Percentiles rank a stretch among this genome's conserved stretches.
These are phyloP conservation scores for Cryoendolithus antarcticus DNA, from an alignment of 2,329 filamentous ascomycete species.

Conservation along the genomic window DNA sequence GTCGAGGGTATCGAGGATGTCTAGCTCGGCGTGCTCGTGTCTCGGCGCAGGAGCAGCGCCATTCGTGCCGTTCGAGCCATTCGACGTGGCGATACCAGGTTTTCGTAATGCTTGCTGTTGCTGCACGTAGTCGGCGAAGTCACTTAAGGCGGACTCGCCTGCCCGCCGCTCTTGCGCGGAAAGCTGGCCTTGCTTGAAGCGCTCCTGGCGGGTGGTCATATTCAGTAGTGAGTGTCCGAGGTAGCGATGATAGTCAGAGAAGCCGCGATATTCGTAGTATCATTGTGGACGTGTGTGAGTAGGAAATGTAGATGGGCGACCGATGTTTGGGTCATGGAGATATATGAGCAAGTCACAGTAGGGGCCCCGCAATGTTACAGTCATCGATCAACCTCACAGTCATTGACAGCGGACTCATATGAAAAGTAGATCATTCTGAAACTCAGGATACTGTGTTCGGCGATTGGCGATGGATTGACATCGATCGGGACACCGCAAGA, in stretches of 20 bases:
- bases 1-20: conserved; percentile 70
- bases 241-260: conserved; percentile 1
- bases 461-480: too few species aligned
- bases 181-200: conserved; percentile 30
- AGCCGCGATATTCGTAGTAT: conserved; percentile 12
- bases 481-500: too few species aligned
- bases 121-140: conserved; percentile 96
- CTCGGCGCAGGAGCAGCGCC: conserved; percentile 36
- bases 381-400: too few species aligned
- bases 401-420: too few species aligned
- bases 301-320: not conserved
- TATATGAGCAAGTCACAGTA: too few species aligned
- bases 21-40: conserved; percentile 70
- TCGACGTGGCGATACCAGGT: conserved; percentile 14
- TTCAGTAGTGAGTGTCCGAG: conserved; percentile 4
- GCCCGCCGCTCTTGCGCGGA: conserved; percentile 68
- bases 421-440: too few species aligned
- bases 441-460: too few species aligned
- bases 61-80: conserved; percentile 13
- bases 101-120: conserved; percentile 67
- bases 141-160: conserved; percentile 81
- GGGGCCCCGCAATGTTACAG: too few species aligned
- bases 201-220: conserved; percentile 23
- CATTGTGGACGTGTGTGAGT: conserved; percentile 6
- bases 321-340: too few species aligned